Conservation (phyloP, 169 alveolate species). For the Plasmodium gallinaceum region DNA sequence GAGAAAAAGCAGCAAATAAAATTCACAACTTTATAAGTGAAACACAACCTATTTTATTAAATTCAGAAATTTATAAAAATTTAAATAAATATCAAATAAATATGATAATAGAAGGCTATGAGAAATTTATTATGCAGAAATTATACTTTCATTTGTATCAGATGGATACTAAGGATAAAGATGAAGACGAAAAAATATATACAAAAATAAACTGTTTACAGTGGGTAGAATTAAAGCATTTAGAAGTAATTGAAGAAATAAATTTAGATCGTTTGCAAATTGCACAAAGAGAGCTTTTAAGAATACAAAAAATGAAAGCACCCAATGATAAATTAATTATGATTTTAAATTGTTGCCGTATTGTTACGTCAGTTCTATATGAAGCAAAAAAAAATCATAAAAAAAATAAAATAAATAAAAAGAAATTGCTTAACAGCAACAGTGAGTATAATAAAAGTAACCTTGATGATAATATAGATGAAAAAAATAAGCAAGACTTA, state of each 20-base stretch:
- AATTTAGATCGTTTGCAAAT: slow-evolving; percentile 19
- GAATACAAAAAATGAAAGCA: slow-evolving; percentile 77
- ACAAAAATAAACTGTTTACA: slow-evolving; percentile 81
- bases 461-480: slow-evolving; percentile 71
- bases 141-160: slow-evolving; percentile 74
- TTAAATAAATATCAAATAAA: slow-evolving; percentile 68
- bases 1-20: slow-evolving; percentile 82
- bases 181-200: slow-evolving; percentile 81
- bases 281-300: slow-evolving; percentile 67
- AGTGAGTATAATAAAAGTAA: slow-evolving; percentile 78
- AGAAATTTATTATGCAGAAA: slow-evolving; percentile 79
- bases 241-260: slow-evolving; percentile 74
- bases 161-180: slow-evolving; percentile 82
- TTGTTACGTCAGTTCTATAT: slow-evolving; percentile 80
- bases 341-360: slow-evolving; percentile 83
- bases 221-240: slow-evolving; percentile 83
- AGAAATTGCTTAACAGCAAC: slow-evolving; percentile 53
- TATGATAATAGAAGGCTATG: slow-evolving; percentile 56
- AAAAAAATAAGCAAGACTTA: slow-evolving; percentile 13
- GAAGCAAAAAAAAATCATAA: slow-evolving; percentile 55
- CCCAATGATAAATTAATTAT: slow-evolving; percentile 86
- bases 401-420: neutral
- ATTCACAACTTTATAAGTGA: slow-evolving; percentile 79
- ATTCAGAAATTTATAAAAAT: slow-evolving; percentile 75
- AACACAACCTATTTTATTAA: slow-evolving; percentile 51